Conservation (phyloP, 2,329 filamentous ascomycete species). For the Biscogniauxia mediterranea region DNA sequence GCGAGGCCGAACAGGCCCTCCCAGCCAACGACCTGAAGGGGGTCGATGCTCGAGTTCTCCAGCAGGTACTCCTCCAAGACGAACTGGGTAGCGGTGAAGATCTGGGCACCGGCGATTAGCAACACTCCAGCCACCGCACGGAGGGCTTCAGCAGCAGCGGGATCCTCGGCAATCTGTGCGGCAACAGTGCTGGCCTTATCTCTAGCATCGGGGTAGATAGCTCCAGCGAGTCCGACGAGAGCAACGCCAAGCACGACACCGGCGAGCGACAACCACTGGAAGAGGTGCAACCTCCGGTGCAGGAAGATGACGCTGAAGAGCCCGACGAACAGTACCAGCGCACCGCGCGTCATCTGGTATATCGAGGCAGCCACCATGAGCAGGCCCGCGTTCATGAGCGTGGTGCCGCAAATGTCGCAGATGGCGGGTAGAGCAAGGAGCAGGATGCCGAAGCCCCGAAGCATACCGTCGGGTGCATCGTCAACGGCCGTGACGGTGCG, state of each 20-base stretch:
- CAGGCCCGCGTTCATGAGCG: conserved; percentile 93
- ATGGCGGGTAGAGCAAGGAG: conserved; percentile 82
- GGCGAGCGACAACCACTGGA: conserved; percentile 88
- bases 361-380: conserved; percentile 93
- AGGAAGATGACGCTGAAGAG: conserved; percentile 93
- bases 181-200: conserved; percentile 36
- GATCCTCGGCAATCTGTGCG: conserved; percentile 32
- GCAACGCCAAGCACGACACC: conserved; percentile 87
- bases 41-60: conserved; percentile 62
- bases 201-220: conserved; percentile 69
- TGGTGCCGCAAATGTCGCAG: conserved; percentile 93
- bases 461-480: conserved; percentile 52
- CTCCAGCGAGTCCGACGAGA: conserved; percentile 84
- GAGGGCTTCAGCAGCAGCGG: conserved; percentile 49
- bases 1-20: conserved; percentile 89
- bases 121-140: conserved; percentile 79
- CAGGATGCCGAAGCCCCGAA: conserved; percentile 69
- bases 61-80: conserved; percentile 94
- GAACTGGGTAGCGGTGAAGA: conserved; percentile 96
- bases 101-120: conserved; percentile 89
- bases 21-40: conserved; percentile 91
- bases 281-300: conserved; percentile 72
- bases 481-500: conserved; percentile 19
- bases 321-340: conserved; percentile 91
- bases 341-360: conserved; percentile 97